phyloP scores from a whole-genome alignment of 139 green algal genomes.

The Monoraphidium neglectum region DNA sequence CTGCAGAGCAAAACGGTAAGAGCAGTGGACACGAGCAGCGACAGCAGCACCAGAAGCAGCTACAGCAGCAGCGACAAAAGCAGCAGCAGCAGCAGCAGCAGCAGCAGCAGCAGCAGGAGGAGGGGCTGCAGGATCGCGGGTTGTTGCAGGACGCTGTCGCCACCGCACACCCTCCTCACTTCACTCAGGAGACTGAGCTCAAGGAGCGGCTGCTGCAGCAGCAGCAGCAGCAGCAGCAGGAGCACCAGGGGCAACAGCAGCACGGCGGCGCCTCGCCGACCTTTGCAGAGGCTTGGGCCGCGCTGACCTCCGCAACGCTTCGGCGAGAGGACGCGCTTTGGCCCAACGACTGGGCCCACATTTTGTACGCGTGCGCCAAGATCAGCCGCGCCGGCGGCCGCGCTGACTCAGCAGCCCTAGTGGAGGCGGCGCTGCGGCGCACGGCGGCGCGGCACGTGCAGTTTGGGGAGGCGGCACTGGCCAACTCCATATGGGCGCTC shows the following conservation, averaged over 20 bases:
- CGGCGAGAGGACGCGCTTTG: not conserved
- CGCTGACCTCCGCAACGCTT: not conserved
- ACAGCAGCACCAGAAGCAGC: too few relatives aligned
- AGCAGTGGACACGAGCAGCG: too few relatives aligned
- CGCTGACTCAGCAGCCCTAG: too few relatives aligned
- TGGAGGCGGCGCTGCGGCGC: conserved; percentile 4
- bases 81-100: too few relatives aligned
- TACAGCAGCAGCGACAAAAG: too few relatives aligned
- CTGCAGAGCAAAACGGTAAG: too few relatives aligned
- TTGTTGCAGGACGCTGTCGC: too few relatives aligned
- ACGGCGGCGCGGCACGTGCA: conserved; percentile 5
- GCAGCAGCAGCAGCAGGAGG: too few relatives aligned
- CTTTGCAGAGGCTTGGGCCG: not conserved
- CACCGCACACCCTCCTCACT: too few relatives aligned
- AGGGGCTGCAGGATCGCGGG: too few relatives aligned
- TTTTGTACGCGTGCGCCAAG: conserved; percentile 17
- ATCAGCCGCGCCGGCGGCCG: not conserved
- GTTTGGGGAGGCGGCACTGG: conserved; percentile 10
- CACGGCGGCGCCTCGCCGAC: not conserved
- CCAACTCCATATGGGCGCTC: conserved; percentile 10
- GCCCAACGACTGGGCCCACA: conserved; percentile 8
- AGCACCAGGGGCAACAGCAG: not conserved
- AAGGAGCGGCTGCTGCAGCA: not conserved
- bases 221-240: conserved; percentile 5
- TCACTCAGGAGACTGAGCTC: too few relatives aligned